phyloP scores from a whole-genome alignment of 495 filamentous ascomycete species.

The Neurospora sp. region DNA sequence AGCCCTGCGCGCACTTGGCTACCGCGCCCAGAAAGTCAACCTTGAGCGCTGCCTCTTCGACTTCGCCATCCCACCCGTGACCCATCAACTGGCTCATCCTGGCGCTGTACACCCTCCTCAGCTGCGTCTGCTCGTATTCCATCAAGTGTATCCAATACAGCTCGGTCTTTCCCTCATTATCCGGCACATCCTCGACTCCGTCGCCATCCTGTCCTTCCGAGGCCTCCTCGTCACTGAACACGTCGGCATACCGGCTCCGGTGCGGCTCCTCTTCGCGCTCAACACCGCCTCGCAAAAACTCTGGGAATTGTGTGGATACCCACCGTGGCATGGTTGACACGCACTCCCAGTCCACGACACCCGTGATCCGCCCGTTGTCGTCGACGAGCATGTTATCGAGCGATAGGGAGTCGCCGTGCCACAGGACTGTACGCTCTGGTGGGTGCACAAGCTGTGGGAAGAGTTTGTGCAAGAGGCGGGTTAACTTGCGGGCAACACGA shows the following conservation, averaged over 20 bases:
- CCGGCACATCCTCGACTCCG: slow-evolving; percentile 9
- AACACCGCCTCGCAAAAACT: slow-evolving; percentile 26
- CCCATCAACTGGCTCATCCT: slow-evolving; percentile 15
- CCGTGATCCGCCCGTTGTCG: slow-evolving; percentile 30
- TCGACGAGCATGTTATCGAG: slow-evolving; percentile 42
- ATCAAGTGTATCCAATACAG: slow-evolving; percentile 28
- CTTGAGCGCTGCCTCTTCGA: slow-evolving; percentile 14
- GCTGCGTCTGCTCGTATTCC: slow-evolving; percentile 28
- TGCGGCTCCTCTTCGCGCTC: slow-evolving; percentile 21
- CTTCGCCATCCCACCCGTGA: slow-evolving; percentile 13
- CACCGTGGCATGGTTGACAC: slow-evolving; percentile 39
- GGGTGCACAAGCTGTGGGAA: slow-evolving; percentile 17
- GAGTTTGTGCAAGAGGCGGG: slow-evolving; percentile 16
- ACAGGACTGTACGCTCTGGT: slow-evolving; percentile 29
- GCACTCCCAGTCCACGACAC: slow-evolving; percentile 46
- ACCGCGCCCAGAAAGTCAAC: slow-evolving; percentile 17
- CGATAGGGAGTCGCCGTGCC: slow-evolving; percentile 35
- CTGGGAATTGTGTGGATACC: slow-evolving; percentile 34
- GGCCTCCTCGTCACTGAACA: slow-evolving; percentile 7
- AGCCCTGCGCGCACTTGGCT: slow-evolving; percentile 12
- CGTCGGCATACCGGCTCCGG: slow-evolving; percentile 20
- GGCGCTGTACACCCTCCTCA: slow-evolving; percentile 21
- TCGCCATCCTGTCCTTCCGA: slow-evolving; percentile 4
- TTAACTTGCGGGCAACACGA: slow-evolving; percentile 17
- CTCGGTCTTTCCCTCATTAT: slow-evolving; percentile 27